phyloP scores from a whole-genome alignment of 2,329 filamentous ascomycete genomes.

The Neobulgaria alba region DNA sequence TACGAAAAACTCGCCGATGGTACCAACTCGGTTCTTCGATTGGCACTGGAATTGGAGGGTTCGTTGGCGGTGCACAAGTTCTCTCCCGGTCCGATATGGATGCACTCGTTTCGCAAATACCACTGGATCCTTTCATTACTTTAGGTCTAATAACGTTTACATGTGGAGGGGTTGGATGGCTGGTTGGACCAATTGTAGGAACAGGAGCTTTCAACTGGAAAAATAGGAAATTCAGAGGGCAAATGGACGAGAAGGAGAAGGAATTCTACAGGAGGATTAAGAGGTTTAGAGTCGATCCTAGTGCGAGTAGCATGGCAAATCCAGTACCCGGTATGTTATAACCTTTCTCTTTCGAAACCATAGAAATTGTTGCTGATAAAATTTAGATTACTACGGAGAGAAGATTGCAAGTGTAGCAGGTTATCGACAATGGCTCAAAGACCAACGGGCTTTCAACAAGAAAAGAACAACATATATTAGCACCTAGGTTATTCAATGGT shows the following conservation, averaged over 20 bases:
- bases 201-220: constrained; percentile 69
- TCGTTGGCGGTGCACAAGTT: constrained; percentile 53
- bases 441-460: constrained; percentile 94
- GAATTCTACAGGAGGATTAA: constrained; percentile 90
- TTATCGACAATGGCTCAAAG: constrained; percentile 93
- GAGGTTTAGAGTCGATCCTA: constrained; percentile 85
- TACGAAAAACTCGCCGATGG: constrained; percentile 76
- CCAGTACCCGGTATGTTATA: constrained; percentile 48
- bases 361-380: no score
- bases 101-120: constrained; percentile 59
- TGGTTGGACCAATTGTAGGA: constrained; percentile 75
- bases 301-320: constrained; percentile 80
- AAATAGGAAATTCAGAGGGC: constrained; percentile 60
- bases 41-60: constrained; percentile 51
- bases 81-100: constrained; percentile 68
- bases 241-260: constrained; percentile 84
- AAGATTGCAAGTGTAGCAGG: constrained; percentile 91
- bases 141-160: constrained; percentile 72
- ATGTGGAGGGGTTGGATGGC: constrained; percentile 76
- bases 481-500: no score
- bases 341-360: no score
- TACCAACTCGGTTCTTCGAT: constrained; percentile 76
- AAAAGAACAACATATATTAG: constrained; percentile 42
- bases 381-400: constrained; percentile 94
- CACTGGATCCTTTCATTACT: constrained; percentile 80